These are phyloP conservation scores for Leptomonas pyrrhocoris DNA, from an alignment of 208 protist species.

Conservation along the genomic window DNA sequence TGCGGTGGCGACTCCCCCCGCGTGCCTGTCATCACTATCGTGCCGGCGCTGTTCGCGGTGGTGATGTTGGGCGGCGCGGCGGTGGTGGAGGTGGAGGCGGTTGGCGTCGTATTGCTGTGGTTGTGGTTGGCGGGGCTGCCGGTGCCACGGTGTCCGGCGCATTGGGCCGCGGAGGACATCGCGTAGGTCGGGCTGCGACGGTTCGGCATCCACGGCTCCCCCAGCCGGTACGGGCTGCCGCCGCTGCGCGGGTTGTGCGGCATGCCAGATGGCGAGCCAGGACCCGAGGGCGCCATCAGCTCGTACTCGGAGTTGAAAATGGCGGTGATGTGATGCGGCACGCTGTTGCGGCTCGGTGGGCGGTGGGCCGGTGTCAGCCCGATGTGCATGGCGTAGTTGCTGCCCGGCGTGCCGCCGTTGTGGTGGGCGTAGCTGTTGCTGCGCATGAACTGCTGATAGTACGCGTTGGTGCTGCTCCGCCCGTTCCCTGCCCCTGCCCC, in stretches of 20 bases:
- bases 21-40: conserved; percentile 22
- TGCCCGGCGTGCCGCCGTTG: conserved; percentile 24
- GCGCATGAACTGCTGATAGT: conserved; percentile 33
- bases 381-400: conserved; percentile 8
- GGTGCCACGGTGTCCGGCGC: not conserved
- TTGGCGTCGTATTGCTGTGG: not conserved
- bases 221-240: conserved; percentile 28
- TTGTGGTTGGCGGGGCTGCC: not conserved
- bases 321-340: conserved; percentile 32
- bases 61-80: not conserved
- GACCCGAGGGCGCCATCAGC: conserved; percentile 31
- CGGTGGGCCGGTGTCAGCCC: conserved; percentile 31
- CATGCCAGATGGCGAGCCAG: conserved; percentile 24
- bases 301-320: conserved; percentile 36
- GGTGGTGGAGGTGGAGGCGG: not conserved
- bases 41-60: conserved; percentile 14
- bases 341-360: conserved; percentile 22
- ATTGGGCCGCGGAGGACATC: not conserved
- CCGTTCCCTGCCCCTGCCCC: conserved; percentile 2
- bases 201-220: conserved; percentile 28
- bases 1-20: conserved; percentile 20
- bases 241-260: conserved; percentile 31
- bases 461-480: conserved; percentile 16
- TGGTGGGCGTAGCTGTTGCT: conserved; percentile 25
- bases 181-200: conserved; percentile 29